Conservation (phyloP, 2,329 filamentous ascomycete genomes). For the Phialophora verrucosa region DNA sequence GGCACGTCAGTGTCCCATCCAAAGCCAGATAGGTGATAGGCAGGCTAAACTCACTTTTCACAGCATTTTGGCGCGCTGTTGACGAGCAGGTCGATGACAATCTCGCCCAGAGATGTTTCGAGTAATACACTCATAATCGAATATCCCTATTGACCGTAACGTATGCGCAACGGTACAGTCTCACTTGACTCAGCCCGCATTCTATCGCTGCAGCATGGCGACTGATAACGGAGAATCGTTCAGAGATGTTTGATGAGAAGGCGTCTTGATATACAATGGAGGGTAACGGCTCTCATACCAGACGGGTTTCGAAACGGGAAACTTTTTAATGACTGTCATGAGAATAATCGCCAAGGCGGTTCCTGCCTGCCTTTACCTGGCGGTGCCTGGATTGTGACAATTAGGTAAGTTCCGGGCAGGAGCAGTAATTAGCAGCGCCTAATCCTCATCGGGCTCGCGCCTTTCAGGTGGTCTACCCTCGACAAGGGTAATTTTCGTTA, state of each 20-base stretch:
- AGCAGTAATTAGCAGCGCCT: background rate
- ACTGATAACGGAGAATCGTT: background rate
- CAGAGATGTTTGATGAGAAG: background rate
- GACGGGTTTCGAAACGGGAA: background rate
- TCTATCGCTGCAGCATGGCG: background rate
- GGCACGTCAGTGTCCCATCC: slow-evolving; percentile 36
- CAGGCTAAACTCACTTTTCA: slow-evolving; percentile 76
- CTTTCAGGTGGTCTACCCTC: background rate
- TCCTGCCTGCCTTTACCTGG: background rate
- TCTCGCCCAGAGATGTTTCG: slow-evolving; percentile 90
- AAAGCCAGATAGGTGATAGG: slow-evolving; percentile 27
- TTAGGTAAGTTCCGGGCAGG: too few species aligned
- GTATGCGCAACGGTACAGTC: background rate
- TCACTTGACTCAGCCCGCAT: background rate
- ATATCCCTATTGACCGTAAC: background rate
- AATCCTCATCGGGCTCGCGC: background rate
- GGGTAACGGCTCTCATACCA: background rate
- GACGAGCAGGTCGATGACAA: slow-evolving; percentile 90
- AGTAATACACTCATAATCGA: slow-evolving; percentile 83
- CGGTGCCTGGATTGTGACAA: background rate
- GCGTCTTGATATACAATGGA: background rate
- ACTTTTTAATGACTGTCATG: slow-evolving; percentile 10
- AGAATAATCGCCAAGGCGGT: background rate
- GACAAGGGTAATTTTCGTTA: too few species aligned
- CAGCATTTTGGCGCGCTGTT: slow-evolving; percentile 89